These are phyloP conservation scores for Penicillium glabrum DNA, from an alignment of 2,329 filamentous ascomycete genomes.

Conservation along the genomic window DNA sequence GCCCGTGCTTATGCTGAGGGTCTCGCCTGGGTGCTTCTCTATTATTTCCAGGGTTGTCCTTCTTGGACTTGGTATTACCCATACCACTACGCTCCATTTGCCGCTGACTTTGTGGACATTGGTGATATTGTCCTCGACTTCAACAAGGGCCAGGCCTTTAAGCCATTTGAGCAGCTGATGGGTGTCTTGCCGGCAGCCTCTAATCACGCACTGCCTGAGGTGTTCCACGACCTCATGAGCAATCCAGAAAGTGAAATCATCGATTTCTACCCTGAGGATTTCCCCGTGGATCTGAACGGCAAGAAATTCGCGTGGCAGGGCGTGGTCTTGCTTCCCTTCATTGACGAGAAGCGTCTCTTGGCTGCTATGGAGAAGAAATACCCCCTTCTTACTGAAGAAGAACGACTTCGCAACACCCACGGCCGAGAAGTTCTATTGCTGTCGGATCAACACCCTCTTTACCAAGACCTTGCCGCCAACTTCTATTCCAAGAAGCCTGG, in stretches of 20 bases:
- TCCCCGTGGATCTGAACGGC: constrained; percentile 89
- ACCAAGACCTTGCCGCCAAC: constrained; percentile 76
- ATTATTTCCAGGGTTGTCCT: constrained; percentile 97
- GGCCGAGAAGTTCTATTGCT: constrained; percentile 82
- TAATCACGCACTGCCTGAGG: constrained; percentile 81
- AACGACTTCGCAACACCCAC: constrained; percentile 72
- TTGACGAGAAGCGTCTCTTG: constrained; percentile 84
- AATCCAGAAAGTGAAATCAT: constrained; percentile 86
- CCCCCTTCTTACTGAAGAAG: constrained; percentile 72
- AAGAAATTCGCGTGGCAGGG: constrained; percentile 99
- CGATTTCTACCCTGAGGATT: constrained; percentile 96
- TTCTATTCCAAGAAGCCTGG: constrained; percentile 92
- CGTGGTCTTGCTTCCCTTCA: constrained; percentile 89
- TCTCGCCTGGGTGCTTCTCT: constrained; percentile 89
- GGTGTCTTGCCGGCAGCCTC: constrained; percentile 93
- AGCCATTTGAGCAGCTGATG: constrained; percentile 96
- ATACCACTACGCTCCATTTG: constrained; percentile 97
- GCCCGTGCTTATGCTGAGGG: constrained; percentile 92
- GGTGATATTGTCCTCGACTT: constrained; percentile 77
- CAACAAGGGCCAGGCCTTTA: constrained; percentile 79
- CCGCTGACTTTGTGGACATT: constrained; percentile 86
- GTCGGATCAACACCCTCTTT: constrained; percentile 80
- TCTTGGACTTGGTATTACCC: constrained; percentile 99
- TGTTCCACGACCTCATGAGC: constrained; percentile 90
- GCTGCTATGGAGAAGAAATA: constrained; percentile 81